phyloP scores from a whole-genome alignment of 2,329 filamentous ascomycete genomes.

The Cladobotryum protrusum region DNA sequence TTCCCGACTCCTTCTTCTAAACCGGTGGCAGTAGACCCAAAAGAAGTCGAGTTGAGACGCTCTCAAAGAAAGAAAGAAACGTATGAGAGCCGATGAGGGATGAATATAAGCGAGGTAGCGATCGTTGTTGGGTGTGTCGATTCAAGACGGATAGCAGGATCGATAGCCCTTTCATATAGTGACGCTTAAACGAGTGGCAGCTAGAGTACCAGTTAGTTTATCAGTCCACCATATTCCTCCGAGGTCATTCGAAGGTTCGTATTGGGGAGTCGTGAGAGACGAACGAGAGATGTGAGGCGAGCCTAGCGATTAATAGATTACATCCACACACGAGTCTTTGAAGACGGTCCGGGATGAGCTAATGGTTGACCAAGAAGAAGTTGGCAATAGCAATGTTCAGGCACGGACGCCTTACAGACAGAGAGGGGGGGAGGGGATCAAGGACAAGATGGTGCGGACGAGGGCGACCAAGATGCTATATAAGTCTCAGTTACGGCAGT shows the following conservation, averaged over 20 bases:
- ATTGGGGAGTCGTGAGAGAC: neutral
- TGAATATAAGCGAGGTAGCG: neutral
- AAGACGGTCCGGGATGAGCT: constrained; percentile 2
- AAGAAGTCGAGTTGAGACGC: neutral
- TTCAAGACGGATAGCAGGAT: neutral
- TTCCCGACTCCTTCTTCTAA: no score
- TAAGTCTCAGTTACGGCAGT: neutral
- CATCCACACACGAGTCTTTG: constrained; percentile 5
- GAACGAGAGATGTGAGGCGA: neutral
- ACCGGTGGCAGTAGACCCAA: no score
- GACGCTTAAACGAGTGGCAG: constrained; percentile 5
- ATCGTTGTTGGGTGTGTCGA: constrained; percentile 1
- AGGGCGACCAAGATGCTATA: constrained; percentile 5
- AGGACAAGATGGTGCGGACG: neutral
- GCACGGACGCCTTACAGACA: constrained; percentile 5
- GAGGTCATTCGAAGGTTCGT: neutral
- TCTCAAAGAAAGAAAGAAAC: neutral
- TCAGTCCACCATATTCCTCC: neutral
- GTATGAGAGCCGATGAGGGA: no score
- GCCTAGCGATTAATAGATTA: neutral
- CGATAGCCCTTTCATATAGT: no score
- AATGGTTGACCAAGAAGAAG: neutral
- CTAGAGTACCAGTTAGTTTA: neutral
- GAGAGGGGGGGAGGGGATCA: constrained; percentile 1
- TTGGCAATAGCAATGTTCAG: constrained; percentile 2